A percentile compares a stretch with the other conserved stretches of the same genome.
Conservation (phyloP, 106 monocot genomes). For the Ottelia alismoides region DNA sequence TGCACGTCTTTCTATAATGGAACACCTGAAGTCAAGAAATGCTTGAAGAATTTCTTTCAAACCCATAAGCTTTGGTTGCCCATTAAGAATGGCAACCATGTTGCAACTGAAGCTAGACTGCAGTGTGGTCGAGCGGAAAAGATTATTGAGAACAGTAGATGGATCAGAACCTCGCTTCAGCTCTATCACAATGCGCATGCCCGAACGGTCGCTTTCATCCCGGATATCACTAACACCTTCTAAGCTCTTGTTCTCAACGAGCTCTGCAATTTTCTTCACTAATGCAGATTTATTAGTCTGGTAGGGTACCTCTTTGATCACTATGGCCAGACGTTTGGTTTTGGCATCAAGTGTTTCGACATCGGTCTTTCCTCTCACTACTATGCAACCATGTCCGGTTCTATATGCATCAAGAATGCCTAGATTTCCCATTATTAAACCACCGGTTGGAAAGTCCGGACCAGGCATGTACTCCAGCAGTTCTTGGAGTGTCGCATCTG, state of each 20-base stretch:
- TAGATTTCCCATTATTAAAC: constrained; percentile 81
- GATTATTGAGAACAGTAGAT: constrained; percentile 78
- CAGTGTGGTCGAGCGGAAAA: constrained; percentile 85
- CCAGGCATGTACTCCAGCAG: constrained; percentile 96
- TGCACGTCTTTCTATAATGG: constrained; percentile 79
- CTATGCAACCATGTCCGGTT: constrained; percentile 73
- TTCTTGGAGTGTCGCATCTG: constrained; percentile 96
- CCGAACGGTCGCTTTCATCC: constrained; percentile 92
- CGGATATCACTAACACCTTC: constrained; percentile 99
- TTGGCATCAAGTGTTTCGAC: constrained; percentile 75
- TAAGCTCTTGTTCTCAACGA: constrained; percentile 87
- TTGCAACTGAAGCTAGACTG: constrained; percentile 99
- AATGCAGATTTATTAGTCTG: constrained; percentile 89
- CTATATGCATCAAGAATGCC: constrained; percentile 96
- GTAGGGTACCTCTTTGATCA: constrained; percentile 96
- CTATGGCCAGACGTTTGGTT: constrained; percentile 60
- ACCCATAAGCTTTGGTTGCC: constrained; percentile 91
- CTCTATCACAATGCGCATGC: constrained; percentile 99
- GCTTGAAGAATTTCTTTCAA: constrained; percentile 90
- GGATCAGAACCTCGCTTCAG: constrained; percentile 78
- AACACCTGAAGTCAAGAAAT: constrained; percentile 80
- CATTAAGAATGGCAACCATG: constrained; percentile 91
- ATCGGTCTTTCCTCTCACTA: constrained; percentile 92
- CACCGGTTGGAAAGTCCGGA: constrained; percentile 98
- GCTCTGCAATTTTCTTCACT: constrained; percentile 88